A percentile compares a stretch with the other conserved stretches of the same genome.
Evolutionary conservation across 208 protist species (phyloP).

Genomic region (Leishmania lainsoni): DNA sequence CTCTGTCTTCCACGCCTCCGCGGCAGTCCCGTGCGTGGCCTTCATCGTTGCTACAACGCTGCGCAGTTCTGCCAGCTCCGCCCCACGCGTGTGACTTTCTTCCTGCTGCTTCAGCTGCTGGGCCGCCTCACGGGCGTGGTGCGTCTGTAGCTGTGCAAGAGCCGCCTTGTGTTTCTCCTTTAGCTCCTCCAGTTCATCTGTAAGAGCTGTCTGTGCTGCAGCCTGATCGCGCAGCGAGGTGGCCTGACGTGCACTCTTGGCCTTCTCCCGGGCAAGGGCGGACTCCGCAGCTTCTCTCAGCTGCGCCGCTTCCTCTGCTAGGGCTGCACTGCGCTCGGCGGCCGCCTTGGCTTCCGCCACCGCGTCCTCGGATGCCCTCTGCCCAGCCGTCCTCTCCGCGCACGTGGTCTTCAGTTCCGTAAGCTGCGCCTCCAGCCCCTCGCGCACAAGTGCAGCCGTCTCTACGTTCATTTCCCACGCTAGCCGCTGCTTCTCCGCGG

Average conservation of each 20-base stretch:
- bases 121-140: constrained; percentile 17
- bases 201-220: neutral
- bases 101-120: constrained; percentile 23
- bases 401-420: constrained; percentile 6
- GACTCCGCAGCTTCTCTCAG: constrained; percentile 26
- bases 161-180: constrained; percentile 18
- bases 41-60: constrained; percentile 4
- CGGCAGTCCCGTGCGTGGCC: constrained; percentile 12
- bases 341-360: constrained; percentile 17
- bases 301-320: constrained; percentile 20
- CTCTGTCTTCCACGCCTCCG: constrained; percentile 24
- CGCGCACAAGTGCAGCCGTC: constrained; percentile 14
- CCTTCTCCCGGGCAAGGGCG: constrained; percentile 29
- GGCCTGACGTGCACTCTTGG: constrained; percentile 27
- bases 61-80: constrained; percentile 27
- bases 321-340: constrained; percentile 13
- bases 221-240: constrained; percentile 15
- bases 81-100: neutral
- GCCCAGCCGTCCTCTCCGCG: constrained; percentile 6
- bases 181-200: constrained; percentile 16
- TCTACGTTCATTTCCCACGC: constrained; percentile 25
- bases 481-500: constrained; percentile 32
- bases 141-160: constrained; percentile 15
- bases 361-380: constrained; percentile 7
- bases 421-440: constrained; percentile 35